Conservation (phyloP, 2,329 filamentous ascomycete species). For the Orbilia javanica region DNA sequence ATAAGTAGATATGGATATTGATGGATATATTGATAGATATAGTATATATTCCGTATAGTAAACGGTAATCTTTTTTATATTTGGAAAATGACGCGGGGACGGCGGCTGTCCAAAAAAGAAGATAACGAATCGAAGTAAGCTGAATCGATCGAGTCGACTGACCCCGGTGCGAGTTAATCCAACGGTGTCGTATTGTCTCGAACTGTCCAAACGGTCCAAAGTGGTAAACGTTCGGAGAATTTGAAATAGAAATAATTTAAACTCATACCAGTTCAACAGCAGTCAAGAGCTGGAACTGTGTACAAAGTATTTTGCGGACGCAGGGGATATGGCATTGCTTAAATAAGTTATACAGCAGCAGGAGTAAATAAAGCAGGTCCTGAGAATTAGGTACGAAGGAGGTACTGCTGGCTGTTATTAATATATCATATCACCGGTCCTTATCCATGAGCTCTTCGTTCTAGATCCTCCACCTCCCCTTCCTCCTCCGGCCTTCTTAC, state of each 20-base stretch:
- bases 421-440: too few relatives aligned
- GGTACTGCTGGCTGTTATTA: too few relatives aligned
- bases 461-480: constrained; percentile 28
- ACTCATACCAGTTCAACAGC: neutral
- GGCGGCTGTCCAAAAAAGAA: neutral
- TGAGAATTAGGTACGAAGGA: too few relatives aligned
- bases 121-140: neutral
- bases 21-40: neutral
- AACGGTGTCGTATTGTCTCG: constrained; percentile 39
- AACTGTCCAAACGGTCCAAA: neutral
- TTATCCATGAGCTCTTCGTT: constrained; percentile 36
- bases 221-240: neutral
- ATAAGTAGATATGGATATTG: neutral
- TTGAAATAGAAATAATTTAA: neutral
- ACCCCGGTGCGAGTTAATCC: constrained; percentile 46
- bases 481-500: neutral
- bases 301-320: constrained; percentile 8
- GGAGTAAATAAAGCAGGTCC: neutral
- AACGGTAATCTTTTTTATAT: constrained; percentile 19
- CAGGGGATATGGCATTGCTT: constrained; percentile 52
- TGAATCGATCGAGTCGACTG: neutral
- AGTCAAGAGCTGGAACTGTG: neutral
- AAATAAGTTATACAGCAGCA: constrained; percentile 39
- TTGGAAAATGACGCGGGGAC: constrained; percentile 39
- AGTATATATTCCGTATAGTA: neutral